Percentiles rank a stretch among this genome's conserved stretches.
Conservation (phyloP, 1,139 yeast species). For the Diutina mesorugosa region DNA sequence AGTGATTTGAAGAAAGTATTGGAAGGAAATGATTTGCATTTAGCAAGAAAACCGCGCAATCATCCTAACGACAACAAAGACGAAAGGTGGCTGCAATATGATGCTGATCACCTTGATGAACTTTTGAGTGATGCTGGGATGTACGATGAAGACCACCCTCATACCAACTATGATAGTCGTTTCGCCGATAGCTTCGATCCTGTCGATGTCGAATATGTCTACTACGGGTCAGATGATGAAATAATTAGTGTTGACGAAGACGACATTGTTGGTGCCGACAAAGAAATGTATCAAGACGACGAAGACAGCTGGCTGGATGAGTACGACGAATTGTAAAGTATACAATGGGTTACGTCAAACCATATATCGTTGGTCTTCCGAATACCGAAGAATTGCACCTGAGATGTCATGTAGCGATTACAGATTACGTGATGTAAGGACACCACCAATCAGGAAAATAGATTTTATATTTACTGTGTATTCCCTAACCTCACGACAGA, state of each 20-base stretch:
- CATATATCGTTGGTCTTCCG: too few relatives aligned
- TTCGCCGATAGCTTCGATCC: not conserved
- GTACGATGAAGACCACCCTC: not conserved
- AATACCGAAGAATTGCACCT: too few relatives aligned
- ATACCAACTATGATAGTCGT: not conserved
- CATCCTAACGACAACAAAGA: not conserved
- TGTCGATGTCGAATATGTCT: not conserved
- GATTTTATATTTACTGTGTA: too few relatives aligned
- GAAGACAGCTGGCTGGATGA: not conserved
- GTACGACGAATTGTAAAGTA: not conserved
- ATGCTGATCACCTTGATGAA: not conserved
- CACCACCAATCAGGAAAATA: too few relatives aligned
- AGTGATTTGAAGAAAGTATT: not conserved
- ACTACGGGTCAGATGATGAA: not conserved
- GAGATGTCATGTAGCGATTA: too few relatives aligned
- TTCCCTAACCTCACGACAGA: too few relatives aligned
- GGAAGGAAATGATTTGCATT: not conserved
- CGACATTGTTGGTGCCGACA: not conserved
- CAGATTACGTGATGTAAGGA: too few relatives aligned
- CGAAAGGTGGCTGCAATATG: not conserved
- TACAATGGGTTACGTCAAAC: not conserved
- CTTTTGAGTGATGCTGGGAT: not conserved
- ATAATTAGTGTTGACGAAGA: not conserved
- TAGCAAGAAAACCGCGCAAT: not conserved
- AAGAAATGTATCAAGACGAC: not conserved